These are phyloP conservation scores for Nakaseomyces sp. DNA, from an alignment of 1,139 yeast genomes.

Conservation along the genomic window DNA sequence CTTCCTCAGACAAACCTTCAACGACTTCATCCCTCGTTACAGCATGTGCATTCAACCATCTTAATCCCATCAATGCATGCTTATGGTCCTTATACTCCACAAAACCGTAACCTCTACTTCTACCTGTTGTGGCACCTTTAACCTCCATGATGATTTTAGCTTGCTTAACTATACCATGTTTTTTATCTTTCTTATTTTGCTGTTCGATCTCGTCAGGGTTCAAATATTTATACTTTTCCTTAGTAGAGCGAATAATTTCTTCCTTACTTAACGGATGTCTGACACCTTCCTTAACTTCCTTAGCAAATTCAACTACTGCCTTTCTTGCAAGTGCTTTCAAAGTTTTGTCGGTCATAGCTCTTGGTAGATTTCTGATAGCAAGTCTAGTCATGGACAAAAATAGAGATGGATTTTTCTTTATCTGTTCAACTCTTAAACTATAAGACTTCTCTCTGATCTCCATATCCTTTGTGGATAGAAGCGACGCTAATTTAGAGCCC, in stretches of 20 bases:
- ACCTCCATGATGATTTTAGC: conserved; percentile 89
- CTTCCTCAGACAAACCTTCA: conserved; percentile 67
- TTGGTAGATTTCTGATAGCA: conserved; percentile 87
- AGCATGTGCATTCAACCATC: conserved; percentile 95
- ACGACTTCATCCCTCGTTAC: conserved; percentile 62
- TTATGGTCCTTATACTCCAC: conserved; percentile 89
- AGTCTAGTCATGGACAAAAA: conserved; percentile 88
- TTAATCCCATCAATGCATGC: conserved; percentile 86
- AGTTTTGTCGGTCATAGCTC: conserved; percentile 82
- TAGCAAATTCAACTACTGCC: conserved; percentile 94
- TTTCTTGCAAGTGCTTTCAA: conserved; percentile 88
- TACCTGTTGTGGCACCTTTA: conserved; percentile 75
- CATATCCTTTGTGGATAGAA: conserved; percentile 62
- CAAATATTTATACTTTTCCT: conserved; percentile 46
- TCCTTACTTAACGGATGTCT: conserved; percentile 88
- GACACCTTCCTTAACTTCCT: conserved; percentile 62
- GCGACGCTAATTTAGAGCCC: conserved; percentile 68
- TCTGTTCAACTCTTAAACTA: conserved; percentile 78
- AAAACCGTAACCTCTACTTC: conserved; percentile 96
- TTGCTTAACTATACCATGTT: conserved; percentile 85
- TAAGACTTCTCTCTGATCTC: conserved; percentile 85
- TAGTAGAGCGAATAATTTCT: conserved; percentile 72
- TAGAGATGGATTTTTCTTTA: conserved; percentile 80
- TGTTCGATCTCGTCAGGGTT: conserved; percentile 40
- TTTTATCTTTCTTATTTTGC: conserved; percentile 50